phyloP scores from a whole-genome alignment of 2,329 filamentous ascomycete genomes.

The Diplodia sapinea region DNA sequence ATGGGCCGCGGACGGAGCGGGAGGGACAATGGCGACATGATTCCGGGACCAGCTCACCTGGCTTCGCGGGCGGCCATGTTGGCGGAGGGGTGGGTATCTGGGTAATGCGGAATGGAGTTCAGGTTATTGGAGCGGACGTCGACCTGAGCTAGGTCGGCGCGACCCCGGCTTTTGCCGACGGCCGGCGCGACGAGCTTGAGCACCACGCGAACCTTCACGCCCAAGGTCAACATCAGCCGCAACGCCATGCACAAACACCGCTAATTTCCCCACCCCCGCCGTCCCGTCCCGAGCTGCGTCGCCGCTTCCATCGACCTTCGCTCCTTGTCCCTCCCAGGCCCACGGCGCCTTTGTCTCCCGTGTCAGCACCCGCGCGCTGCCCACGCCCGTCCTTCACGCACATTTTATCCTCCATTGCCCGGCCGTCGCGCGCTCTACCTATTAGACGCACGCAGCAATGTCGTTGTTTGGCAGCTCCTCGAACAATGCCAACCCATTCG shows the following conservation, averaged over 20 bases:
- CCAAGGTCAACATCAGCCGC: conserved; percentile 3
- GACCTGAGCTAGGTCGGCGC: conserved; percentile 23
- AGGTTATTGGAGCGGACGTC: conserved; percentile 31
- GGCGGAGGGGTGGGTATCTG: conserved; percentile 39
- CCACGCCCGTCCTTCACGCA: not conserved
- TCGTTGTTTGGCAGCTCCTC: conserved; percentile 14
- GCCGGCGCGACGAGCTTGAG: conserved; percentile 19
- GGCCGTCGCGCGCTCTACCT: not conserved
- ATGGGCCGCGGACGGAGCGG: not conserved
- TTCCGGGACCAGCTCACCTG: conserved; percentile 53
- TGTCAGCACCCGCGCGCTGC: conserved; percentile 3
- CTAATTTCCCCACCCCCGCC: not conserved
- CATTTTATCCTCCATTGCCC: conserved; percentile 4
- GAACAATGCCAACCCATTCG: conserved; percentile 11
- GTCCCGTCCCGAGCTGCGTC: not conserved
- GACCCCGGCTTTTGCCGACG: conserved; percentile 14
- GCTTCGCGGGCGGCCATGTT: conserved; percentile 67
- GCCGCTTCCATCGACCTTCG: not conserved
- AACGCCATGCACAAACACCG: conserved; percentile 8
- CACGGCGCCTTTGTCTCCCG: conserved; percentile 1
- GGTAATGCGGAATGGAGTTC: conserved; percentile 30
- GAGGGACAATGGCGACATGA: conserved; percentile 25
- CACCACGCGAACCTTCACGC: conserved; percentile 18
- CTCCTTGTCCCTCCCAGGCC: not conserved
- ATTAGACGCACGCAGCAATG: not conserved